A percentile compares a stretch with the other conserved stretches of the same genome.
Conservation (phyloP, 495 filamentous ascomycete species). For the Parmelia sp. region DNA sequence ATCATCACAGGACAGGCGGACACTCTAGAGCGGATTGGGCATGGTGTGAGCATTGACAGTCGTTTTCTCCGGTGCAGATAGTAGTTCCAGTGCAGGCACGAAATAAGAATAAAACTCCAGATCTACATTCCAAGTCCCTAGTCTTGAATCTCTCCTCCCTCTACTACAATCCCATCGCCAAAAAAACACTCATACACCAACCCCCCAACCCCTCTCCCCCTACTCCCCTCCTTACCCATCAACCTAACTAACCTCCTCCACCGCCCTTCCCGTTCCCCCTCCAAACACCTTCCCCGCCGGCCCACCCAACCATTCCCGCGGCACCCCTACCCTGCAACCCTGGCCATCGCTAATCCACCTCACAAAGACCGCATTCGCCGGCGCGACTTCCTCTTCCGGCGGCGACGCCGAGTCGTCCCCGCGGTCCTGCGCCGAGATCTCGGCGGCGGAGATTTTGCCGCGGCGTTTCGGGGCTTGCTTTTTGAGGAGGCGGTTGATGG, state of each 20-base stretch:
- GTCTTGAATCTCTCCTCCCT: neutral
- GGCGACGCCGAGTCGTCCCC: conserved; percentile 51
- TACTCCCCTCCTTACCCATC: conserved; percentile 18
- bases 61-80: neutral
- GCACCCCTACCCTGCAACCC: conserved; percentile 65
- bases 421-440: conserved; percentile 35
- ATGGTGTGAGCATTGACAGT: neutral
- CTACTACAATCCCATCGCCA: neutral
- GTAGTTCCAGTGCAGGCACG: neutral
- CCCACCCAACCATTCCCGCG: conserved; percentile 71
- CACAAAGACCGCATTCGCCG: conserved; percentile 61
- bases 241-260: conserved; percentile 36
- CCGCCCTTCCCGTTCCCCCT: conserved; percentile 32
- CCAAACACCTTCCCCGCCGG: conserved; percentile 61
- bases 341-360: conserved; percentile 70
- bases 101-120: neutral
- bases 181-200: neutral
- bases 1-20: neutral
- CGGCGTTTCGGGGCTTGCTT: conserved; percentile 89
- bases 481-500: conserved; percentile 92
- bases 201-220: neutral
- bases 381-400: conserved; percentile 44
- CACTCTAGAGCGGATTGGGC: neutral
- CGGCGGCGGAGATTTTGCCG: conserved; percentile 44
- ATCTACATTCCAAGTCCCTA: neutral